These are phyloP conservation scores for Lipomyces japonicus DNA, from an alignment of 805 yeast species.

Conservation along the genomic window DNA sequence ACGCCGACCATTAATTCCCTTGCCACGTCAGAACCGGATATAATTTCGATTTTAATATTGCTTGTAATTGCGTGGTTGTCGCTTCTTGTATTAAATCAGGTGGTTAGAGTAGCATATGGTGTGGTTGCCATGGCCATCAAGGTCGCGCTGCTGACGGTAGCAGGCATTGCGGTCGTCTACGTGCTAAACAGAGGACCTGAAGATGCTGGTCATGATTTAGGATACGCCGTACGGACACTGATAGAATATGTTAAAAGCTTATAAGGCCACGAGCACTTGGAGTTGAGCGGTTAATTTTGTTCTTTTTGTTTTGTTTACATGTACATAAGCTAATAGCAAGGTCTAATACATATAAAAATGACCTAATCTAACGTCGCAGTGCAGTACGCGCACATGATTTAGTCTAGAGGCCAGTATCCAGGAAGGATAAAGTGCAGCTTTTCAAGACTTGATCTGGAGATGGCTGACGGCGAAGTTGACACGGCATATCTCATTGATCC, in stretches of 20 bases:
- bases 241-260: slow-evolving; percentile 7
- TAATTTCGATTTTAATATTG: slow-evolving; percentile 19
- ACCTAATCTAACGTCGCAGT: neutral
- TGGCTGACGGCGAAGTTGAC: slow-evolving; percentile 69
- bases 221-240: neutral
- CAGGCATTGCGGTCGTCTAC: slow-evolving; percentile 13
- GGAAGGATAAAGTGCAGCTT: slow-evolving; percentile 88
- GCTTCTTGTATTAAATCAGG: slow-evolving; percentile 24
- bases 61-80: slow-evolving; percentile 28
- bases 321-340: neutral
- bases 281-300: neutral
- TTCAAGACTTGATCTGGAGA: slow-evolving; percentile 65
- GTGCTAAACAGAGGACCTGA: slow-evolving; percentile 11
- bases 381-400: no score
- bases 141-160: slow-evolving; percentile 10
- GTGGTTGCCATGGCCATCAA: slow-evolving; percentile 19
- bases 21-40: slow-evolving; percentile 20
- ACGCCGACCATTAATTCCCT: slow-evolving; percentile 15
- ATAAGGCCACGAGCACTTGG: neutral
- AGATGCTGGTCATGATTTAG: slow-evolving; percentile 3
- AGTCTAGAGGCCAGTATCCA: slow-evolving; percentile 52
- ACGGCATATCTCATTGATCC: slow-evolving; percentile 81
- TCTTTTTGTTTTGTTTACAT: neutral
- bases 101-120: slow-evolving; percentile 25
- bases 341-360: no score